A percentile compares a stretch with the other conserved stretches of the same genome.
Evolutionary conservation across 2,329 filamentous ascomycete species (phyloP).

Genomic region (Colletotrichum limetticola): DNA sequence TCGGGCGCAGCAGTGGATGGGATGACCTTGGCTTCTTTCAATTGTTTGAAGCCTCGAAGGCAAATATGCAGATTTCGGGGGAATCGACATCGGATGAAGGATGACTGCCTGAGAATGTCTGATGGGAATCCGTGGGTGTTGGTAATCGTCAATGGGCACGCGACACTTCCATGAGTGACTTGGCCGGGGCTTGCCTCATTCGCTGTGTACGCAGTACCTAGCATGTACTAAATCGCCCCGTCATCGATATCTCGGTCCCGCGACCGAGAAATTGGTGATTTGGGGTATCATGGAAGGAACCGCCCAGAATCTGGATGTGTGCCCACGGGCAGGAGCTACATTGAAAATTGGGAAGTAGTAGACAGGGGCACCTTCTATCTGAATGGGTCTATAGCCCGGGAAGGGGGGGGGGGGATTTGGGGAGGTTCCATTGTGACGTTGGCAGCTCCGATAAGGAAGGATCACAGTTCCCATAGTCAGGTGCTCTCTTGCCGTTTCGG

Average conservation of each 20-base stretch:
- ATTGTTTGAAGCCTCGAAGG: background rate
- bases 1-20: background rate
- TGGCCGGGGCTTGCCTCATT: background rate
- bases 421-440: background rate
- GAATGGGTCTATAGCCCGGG: background rate
- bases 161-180: constrained; percentile 4
- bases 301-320: background rate
- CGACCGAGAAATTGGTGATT: background rate
- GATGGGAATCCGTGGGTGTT: background rate
- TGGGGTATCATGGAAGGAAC: background rate
- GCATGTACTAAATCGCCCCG: background rate
- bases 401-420: too few species aligned
- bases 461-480: background rate
- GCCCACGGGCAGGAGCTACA: background rate
- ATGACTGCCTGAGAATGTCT: too few species aligned
- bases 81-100: background rate
- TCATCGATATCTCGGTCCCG: constrained; percentile 17
- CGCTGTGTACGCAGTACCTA: background rate
- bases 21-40: background rate
- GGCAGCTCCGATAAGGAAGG: background rate
- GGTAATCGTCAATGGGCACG: constrained; percentile 7
- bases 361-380: background rate
- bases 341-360: background rate
- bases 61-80: background rate
- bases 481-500: constrained; percentile 1